Percentiles rank a stretch among this genome's conserved stretches.
Evolutionary conservation across 257 asterid species (phyloP).

Genomic region (Solanum stenotomum): DNA sequence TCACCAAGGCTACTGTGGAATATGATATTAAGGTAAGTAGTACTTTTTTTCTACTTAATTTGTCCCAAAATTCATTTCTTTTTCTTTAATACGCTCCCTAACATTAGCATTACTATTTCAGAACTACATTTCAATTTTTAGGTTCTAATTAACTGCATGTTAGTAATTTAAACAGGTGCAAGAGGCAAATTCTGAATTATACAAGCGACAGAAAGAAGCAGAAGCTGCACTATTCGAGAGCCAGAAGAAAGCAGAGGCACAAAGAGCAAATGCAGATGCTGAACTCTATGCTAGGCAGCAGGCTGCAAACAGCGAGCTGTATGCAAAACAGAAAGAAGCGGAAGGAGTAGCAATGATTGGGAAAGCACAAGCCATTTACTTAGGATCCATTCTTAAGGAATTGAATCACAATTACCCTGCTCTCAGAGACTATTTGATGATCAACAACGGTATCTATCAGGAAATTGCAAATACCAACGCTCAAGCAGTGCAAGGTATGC

Average conservation of each 20-base stretch:
- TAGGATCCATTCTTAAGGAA: neutral
- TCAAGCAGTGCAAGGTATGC: conserved; percentile 3
- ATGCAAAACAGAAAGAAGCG: conserved; percentile 1
- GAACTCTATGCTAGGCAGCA: neutral
- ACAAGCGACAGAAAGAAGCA: conserved; percentile 4
- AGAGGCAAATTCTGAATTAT: conserved; percentile 6
- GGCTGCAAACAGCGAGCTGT: neutral
- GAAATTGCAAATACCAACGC: neutral
- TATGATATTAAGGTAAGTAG: conserved; percentile 3
- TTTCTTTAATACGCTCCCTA: no score
- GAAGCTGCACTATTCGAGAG: conserved; percentile 1
- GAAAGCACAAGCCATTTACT: neutral
- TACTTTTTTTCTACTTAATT: neutral
- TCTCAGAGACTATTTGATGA: conserved; percentile 9
- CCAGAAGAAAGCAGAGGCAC: conserved; percentile 8
- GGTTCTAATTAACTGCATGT: no score
- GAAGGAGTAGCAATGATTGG: conserved; percentile 6
- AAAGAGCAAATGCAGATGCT: conserved; percentile 1
- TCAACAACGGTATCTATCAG: conserved; percentile 1
- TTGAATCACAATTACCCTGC: neutral
- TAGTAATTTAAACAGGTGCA: neutral
- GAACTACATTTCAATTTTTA: no score
- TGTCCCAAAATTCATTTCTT: neutral
- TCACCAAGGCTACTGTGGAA: conserved; percentile 6
- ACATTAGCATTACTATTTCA: no score